Percentiles rank a stretch among this genome's conserved stretches.
phyloP scores from a whole-genome alignment of 768 basidiomycete species.

The Chalciporus piperatus region DNA sequence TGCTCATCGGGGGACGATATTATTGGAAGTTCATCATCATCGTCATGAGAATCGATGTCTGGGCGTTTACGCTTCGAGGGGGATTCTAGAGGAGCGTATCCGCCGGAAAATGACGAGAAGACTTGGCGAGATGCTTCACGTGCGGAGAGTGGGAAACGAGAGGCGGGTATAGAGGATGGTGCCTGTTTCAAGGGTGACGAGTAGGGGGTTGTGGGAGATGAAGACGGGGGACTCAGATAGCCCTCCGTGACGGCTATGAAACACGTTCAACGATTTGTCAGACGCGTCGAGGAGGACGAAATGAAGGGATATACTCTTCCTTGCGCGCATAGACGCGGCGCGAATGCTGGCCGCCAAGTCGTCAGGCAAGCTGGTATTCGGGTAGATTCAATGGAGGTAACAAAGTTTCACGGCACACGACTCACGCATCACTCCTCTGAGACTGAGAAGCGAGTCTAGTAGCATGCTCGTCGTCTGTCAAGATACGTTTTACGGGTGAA shows the following conservation, averaged over 20 bases:
- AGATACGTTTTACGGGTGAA: constrained; percentile 34
- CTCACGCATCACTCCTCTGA: constrained; percentile 26
- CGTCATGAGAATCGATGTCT: constrained; percentile 20
- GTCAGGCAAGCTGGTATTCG: constrained; percentile 37
- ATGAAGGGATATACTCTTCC: constrained; percentile 48
- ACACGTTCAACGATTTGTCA: constrained; percentile 25
- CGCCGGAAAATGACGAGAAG: constrained; percentile 36
- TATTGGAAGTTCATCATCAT: constrained; percentile 18
- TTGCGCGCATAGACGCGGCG: constrained; percentile 53
- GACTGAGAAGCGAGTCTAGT: constrained; percentile 21
- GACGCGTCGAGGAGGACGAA: constrained; percentile 25
- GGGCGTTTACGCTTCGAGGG: constrained; percentile 37
- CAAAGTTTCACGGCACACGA: constrained; percentile 5
- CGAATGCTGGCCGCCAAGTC: constrained; percentile 56
- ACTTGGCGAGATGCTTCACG: constrained; percentile 56
- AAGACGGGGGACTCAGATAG: constrained; percentile 46
- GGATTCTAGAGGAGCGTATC: constrained; percentile 30
- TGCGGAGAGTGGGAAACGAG: constrained; percentile 49
- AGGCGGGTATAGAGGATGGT: constrained; percentile 18
- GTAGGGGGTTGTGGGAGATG: constrained; percentile 7
- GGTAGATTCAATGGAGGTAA: constrained; percentile 9
- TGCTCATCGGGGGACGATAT: constrained; percentile 12
- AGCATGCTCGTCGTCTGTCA: constrained; percentile 32
- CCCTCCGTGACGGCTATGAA: constrained; percentile 58
- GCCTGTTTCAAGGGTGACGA: constrained; percentile 30